These are phyloP conservation scores for Aspergillus eucalypticola DNA, from an alignment of 2,329 filamentous ascomycete genomes.

Conservation along the genomic window DNA sequence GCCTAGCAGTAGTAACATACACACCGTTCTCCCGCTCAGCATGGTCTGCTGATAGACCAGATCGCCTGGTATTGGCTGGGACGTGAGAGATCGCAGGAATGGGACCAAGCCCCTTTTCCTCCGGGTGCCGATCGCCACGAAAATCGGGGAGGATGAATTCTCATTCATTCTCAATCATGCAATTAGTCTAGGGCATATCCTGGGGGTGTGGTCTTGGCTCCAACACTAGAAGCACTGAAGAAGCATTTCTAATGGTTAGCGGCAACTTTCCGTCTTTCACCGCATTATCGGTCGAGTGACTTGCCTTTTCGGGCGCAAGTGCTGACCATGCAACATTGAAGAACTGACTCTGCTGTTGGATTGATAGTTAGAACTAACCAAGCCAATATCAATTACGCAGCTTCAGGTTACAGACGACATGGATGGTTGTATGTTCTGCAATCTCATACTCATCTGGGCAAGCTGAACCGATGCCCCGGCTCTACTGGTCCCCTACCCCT, in stretches of 20 bases:
- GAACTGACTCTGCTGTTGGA: not conserved
- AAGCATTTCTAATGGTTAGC: slow-evolving; percentile 27
- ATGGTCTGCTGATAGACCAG: not conserved
- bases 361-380: not conserved
- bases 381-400: not conserved
- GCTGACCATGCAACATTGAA: not conserved
- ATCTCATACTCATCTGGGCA: not conserved
- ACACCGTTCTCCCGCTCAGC: not conserved
- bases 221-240: slow-evolving; percentile 35
- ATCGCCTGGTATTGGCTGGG: not conserved
- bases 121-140: slow-evolving; percentile 8
- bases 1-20: not conserved
- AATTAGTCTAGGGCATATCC: not conserved
- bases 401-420: not conserved
- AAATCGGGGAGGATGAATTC: not conserved
- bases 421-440: not conserved
- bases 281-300: slow-evolving; percentile 15
- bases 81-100: not conserved
- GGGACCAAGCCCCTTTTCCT: not conserved
- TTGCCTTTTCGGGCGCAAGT: not conserved
- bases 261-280: slow-evolving; percentile 17
- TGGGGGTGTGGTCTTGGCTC: slow-evolving; percentile 26
- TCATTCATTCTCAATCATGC: slow-evolving; percentile 5
- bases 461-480: not conserved
- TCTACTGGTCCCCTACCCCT: not conserved